Evolutionary conservation across 371 early-diverging fungal species (phyloP), one percentile per base, ranked within the genome.

Genomic region (Coemansia sp.): DNA sequence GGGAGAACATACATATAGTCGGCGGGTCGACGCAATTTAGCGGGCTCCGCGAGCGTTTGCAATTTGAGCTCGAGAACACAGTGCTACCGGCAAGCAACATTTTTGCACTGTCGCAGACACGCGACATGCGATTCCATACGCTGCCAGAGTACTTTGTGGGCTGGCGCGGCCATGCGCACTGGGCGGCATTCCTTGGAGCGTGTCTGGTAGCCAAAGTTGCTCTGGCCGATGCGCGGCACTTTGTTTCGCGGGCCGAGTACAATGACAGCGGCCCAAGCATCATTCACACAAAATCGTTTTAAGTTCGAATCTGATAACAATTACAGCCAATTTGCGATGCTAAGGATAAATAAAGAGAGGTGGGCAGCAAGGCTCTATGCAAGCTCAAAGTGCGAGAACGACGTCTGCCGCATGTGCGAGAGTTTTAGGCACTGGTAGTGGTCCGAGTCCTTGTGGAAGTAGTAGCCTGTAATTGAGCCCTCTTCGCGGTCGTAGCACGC

Each of bases 401-500:
- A 62, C 26, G 66, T 62, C 44, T 75, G 71, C 55, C 57, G 54
- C 1, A 23, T 59, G 25, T 94, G 94, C 21, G 83, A 75, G 44
- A 96, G 82, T 26, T 79, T 72, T 44, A 96, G 78, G 63, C 93
- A 87, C 82, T 96, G 96, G 82, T 86, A 89, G 85, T 88, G 84
- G 78, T 95, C 94, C 4, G 89, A 86, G 74, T 89, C 87, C 53
- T 86, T 83, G 68, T 91, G 93, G 77, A 82, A 97, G 82, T 97
- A 97, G 79, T 88, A 93, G n/a, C 97, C 97, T 1, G 86, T 86
- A 61, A 97, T 92, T 25, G 86, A 72, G 48, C 89, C 87, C 12
- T 90, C 89, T 5, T 86, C 86, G 59, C 90, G 87, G 71, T 92
- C 88, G 71, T 90, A 95, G 67, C 90, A 91, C 61, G 96, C 93